Evolutionary conservation across 257 asterid species (phyloP).

Genomic region (Solanum stenotomum): DNA sequence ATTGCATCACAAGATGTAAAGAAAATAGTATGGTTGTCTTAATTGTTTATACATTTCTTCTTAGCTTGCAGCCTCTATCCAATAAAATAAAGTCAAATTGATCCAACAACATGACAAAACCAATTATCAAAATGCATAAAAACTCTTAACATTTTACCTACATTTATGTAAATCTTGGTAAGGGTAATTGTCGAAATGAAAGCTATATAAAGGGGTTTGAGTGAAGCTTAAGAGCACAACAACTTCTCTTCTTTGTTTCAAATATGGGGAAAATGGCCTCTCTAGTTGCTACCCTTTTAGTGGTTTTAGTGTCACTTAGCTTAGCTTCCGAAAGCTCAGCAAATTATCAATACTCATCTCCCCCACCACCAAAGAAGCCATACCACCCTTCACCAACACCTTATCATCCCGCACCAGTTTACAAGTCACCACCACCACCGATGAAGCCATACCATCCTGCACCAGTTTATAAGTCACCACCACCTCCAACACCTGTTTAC

Average conservation of each 20-base stretch:
- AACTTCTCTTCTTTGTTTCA: neutral
- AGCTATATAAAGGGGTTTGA: neutral
- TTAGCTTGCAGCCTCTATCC: neutral
- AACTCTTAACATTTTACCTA: neutral
- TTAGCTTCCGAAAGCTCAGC: neutral
- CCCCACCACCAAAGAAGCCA: neutral
- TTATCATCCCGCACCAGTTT: neutral
- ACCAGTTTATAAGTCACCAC: neutral
- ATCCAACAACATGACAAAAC: neutral
- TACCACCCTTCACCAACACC: neutral
- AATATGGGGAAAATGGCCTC: conserved; percentile 3
- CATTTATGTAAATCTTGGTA: neutral
- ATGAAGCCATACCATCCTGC: neutral
- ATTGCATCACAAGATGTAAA: neutral
- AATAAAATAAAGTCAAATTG: neutral
- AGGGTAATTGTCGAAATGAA: neutral
- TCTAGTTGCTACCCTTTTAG: neutral
- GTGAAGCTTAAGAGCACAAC: neutral
- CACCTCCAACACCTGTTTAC: neutral
- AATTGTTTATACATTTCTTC: neutral
- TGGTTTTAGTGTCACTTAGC: neutral
- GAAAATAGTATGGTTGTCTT: neutral
- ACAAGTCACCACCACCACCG: neutral
- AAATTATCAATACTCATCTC: neutral
- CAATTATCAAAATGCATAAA: neutral